Percentiles rank a stretch among this genome's conserved stretches.
Evolutionary conservation across 306 rosid species (phyloP).

Genomic region (Mucuna pruriens): DNA sequence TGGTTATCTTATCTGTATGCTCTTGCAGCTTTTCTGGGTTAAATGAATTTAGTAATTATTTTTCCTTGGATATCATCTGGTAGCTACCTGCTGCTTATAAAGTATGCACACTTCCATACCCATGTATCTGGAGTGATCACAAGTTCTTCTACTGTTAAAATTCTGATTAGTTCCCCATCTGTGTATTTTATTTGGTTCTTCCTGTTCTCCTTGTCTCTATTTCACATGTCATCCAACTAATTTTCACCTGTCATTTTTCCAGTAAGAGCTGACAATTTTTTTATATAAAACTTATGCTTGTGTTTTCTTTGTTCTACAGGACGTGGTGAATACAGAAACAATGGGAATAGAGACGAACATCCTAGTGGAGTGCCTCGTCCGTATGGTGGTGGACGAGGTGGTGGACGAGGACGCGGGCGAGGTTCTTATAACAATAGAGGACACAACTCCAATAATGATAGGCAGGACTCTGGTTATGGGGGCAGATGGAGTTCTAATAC

Average conservation of each 20-base stretch:
- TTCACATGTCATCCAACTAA: constrained; percentile 9
- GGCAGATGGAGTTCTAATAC: constrained; percentile 69
- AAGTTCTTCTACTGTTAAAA: constrained; percentile 1
- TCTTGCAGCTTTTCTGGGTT: neutral
- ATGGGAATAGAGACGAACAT: constrained; percentile 69
- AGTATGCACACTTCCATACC: neutral
- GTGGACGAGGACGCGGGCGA: constrained; percentile 71
- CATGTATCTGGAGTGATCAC: neutral
- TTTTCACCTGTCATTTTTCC: neutral
- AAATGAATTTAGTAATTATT: neutral
- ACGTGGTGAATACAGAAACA: constrained; percentile 64
- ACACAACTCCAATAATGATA: constrained; percentile 55
- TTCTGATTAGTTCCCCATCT: neutral
- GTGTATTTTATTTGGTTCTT: constrained; percentile 17
- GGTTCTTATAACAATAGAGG: constrained; percentile 72
- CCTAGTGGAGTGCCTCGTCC: constrained; percentile 97
- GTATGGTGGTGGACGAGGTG: constrained; percentile 62
- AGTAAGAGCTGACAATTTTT: neutral
- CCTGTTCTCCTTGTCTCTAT: constrained; percentile 3
- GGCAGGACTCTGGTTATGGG: constrained; percentile 70
- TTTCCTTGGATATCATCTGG: constrained; percentile 5
- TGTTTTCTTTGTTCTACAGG: constrained; percentile 47
- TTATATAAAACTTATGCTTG: neutral
- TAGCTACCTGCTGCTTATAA: neutral
- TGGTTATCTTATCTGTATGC: neutral